Base-by-base conservation (phyloP, 1,284 basidiomycete species). In the Marasmius fiardii region DNA sequence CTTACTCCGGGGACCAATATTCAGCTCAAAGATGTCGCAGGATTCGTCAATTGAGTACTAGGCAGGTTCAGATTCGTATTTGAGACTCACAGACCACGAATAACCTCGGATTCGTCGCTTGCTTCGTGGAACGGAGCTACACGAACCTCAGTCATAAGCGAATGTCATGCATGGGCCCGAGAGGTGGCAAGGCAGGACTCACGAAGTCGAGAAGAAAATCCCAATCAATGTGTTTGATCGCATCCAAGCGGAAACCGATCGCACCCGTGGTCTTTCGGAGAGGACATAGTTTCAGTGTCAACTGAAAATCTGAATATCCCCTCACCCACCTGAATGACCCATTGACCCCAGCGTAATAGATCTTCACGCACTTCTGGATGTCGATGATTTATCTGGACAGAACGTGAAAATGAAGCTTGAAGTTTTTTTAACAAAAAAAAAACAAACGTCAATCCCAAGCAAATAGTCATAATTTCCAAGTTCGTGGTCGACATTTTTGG, bases 201-300 rank as follows among this genome's bases (percentile, higher is more conserved):
- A 91, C 90, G 71, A 88, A 91, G 49, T 79, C 74, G 2, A 80
- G 64, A 16, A 88, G 69, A 63, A 91, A 92, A 26, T 72, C 71
- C 55, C 78, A 73, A 66, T 92, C 88, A 57, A 90, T 86, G 61
- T 92, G 89, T 67, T 95, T 95, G 64, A 94, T 90, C 11, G 93
- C 94, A 64, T 95, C 94, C 35, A 95, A 79, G 44, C 93, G 80
- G 71, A 95, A 94, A 2, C 94, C 94, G 26, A 77, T 75, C 10
- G 86, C 90, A 4, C 87, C 88, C 1, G 90, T 93, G 41, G 86
- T 89, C 83, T 94, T 65, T n/a, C n/a, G n/a, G n/a, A 28, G 18
- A 53, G 28, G 45, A 51, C 10, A 26, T 43, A 6, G 31, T 16
- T 6, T 26, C 61, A 49, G 60, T 35, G 24, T 18, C 14, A 37